Evolutionary conservation across 371 early-diverging fungal genomes (phyloP).

Genomic region (Mucor irregularis): DNA sequence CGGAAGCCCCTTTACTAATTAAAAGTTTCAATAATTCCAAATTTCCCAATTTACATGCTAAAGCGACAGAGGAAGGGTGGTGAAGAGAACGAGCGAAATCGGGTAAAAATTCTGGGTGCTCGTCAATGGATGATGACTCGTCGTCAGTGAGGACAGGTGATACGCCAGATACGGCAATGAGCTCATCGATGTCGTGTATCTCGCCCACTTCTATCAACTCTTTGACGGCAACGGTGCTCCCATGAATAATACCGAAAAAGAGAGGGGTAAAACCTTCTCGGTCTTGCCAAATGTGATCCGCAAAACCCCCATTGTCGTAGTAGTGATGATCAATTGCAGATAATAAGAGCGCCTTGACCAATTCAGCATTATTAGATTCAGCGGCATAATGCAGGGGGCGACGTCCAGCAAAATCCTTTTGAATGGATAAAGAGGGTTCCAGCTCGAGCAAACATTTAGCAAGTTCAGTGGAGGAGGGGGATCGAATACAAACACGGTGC

Average conservation of each 20-base stretch:
- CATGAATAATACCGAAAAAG: slow-evolving; percentile 67
- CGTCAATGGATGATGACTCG: not conserved
- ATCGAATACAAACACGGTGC: slow-evolving; percentile 58
- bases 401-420: slow-evolving; percentile 63
- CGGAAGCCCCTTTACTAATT: slow-evolving; percentile 53
- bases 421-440: slow-evolving; percentile 24
- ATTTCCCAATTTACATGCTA: slow-evolving; percentile 61
- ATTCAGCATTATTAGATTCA: slow-evolving; percentile 50
- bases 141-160: slow-evolving; percentile 3
- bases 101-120: slow-evolving; percentile 23
- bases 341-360: slow-evolving; percentile 44
- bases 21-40: slow-evolving; percentile 48
- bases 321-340: slow-evolving; percentile 48
- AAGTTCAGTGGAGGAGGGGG: slow-evolving; percentile 25
- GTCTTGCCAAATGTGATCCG: slow-evolving; percentile 57
- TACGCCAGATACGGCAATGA: slow-evolving; percentile 29
- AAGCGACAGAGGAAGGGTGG: slow-evolving; percentile 53
- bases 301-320: slow-evolving; percentile 42
- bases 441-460: slow-evolving; percentile 17
- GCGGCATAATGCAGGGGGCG: slow-evolving; percentile 73
- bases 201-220: slow-evolving; percentile 58
- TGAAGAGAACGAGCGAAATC: slow-evolving; percentile 39
- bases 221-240: slow-evolving; percentile 54
- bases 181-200: slow-evolving; percentile 51
- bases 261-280: slow-evolving; percentile 71